Evolutionary conservation across 768 basidiomycete species (phyloP).

Genomic region (Leccinum boreale): DNA sequence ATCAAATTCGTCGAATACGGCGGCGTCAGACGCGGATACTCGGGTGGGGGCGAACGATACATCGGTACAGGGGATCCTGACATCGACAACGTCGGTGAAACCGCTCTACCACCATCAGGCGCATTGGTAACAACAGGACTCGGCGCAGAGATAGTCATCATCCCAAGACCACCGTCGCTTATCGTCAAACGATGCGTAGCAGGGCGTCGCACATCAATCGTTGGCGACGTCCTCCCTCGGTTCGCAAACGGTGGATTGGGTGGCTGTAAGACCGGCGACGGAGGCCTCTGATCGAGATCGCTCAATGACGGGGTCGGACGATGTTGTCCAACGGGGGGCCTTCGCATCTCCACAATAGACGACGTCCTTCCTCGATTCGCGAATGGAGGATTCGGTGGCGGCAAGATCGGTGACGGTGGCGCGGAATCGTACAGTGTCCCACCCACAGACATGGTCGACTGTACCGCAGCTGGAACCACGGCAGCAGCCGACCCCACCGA

Average conservation of each 20-base stretch:
- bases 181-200: neutral
- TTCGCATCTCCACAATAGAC: constrained; percentile 8
- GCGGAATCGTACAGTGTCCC: constrained; percentile 16
- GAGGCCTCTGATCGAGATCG: no score
- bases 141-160: constrained; percentile 8
- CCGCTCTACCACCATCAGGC: neutral
- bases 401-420: constrained; percentile 28
- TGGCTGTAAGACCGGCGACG: no score
- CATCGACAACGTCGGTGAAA: neutral
- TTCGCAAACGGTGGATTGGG: constrained; percentile 41
- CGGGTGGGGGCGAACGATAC: constrained; percentile 38
- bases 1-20: constrained; percentile 30
- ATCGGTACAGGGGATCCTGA: neutral
- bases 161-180: constrained; percentile 3
- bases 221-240: constrained; percentile 18
- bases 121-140: neutral
- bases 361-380: constrained; percentile 28
- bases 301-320: neutral
- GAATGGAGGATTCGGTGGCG: constrained; percentile 39
- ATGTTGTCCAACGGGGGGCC: neutral
- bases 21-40: constrained; percentile 40
- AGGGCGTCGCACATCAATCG: constrained; percentile 6
- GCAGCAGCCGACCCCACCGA: neutral
- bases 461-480: no score
- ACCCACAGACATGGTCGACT: neutral